Evolutionary conservation across 2,329 filamentous ascomycete genomes (phyloP), one percentile per base, ranked within the genome.

Genomic region (Xylaria sp.): DNA sequence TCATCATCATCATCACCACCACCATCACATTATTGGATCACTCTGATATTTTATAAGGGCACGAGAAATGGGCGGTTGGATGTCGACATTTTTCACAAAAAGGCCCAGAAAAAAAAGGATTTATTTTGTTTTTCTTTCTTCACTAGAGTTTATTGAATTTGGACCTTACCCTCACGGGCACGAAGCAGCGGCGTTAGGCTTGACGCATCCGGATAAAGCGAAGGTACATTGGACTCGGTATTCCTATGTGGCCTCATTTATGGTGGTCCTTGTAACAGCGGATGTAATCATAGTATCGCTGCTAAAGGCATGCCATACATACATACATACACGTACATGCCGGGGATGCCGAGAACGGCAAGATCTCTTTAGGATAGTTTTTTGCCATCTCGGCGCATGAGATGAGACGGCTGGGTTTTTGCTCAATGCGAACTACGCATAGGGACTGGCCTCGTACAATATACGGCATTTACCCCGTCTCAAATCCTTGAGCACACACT

Each of bases 181-280:
- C 38, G 61, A 59, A 62, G 57, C 38, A 50, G 55, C 44, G 55
- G 61, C 55, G 61, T 57, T 56, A 20, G 61, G 53, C 25, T 33
- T 29, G 59, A 45, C 44, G 58, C 31, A 45, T 20, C 7, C 45
- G 59, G 36, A 47, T 47, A n/a, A 29, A 29, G 44, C n/a, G 36
- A 63, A 36, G 63, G n/a, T 27, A 58, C 49, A 60, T 27, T n/a
- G 56, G 57, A 60, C 54, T 54, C 15, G 22, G 42, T 53, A 63
- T 39, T 25, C 44, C 45, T 53, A 59, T 44, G 51, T 45, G 60
- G 56, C 50, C 60, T 60, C 11, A 44, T 9, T 36, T 36, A 63
- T 11, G 59, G 27, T 5, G 58, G 53, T 63, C 38, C 27, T 63
- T 67, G 60, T 67, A 63, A 51, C 39, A 55, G 51, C 22, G 22